Evolutionary conservation across 2,329 filamentous ascomycete genomes (phyloP).

Genomic region (Alternaria atra): DNA sequence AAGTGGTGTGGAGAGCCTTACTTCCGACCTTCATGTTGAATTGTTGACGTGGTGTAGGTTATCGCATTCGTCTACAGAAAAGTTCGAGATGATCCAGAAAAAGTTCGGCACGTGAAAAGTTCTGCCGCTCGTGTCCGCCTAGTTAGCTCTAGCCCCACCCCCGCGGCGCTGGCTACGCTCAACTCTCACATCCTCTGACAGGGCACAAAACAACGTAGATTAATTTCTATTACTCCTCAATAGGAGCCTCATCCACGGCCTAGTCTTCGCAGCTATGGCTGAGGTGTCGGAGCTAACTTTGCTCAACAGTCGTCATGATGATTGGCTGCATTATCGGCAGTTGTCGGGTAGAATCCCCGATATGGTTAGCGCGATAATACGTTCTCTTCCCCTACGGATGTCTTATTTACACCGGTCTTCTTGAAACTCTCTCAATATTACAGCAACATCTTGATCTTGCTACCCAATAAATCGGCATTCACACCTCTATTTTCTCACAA

Average conservation of each 20-base stretch:
- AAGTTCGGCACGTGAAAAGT: conserved; percentile 22
- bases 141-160: conserved; percentile 12
- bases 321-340: conserved; percentile 22
- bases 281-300: background rate
- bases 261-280: background rate
- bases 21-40: conserved; percentile 55
- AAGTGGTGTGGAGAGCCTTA: conserved; percentile 30
- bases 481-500: conserved; percentile 14
- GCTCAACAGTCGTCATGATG: background rate
- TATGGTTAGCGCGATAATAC: conserved; percentile 15
- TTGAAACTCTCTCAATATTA: background rate
- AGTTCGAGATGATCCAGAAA: conserved; percentile 37
- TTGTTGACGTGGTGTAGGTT: conserved; percentile 22
- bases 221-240: background rate
- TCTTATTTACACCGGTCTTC: background rate
- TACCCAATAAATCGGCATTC: background rate
- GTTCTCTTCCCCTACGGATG: conserved; percentile 7
- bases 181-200: background rate
- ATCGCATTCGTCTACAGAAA: conserved; percentile 24
- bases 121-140: conserved; percentile 13
- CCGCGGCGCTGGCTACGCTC: conserved; percentile 4
- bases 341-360: conserved; percentile 27
- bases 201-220: background rate
- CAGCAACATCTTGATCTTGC: background rate
- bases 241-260: background rate